Base-by-base conservation (phyloP, 2,329 filamentous ascomycete species). In the Cladophialophora carrionii region DNA sequence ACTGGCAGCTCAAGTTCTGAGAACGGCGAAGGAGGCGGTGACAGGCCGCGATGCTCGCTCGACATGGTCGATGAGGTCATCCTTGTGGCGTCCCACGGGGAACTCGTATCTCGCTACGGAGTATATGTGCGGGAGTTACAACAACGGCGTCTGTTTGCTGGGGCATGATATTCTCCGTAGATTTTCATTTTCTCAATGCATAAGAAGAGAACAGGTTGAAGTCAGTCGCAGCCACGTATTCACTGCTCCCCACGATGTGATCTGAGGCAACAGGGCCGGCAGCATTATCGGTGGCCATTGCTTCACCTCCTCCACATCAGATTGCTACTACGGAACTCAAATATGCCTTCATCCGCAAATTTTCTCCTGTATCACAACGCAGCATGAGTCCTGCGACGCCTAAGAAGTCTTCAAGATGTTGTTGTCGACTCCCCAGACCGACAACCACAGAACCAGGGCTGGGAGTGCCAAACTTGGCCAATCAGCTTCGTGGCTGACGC, bases 1-100 rank as follows among this genome's bases (percentile, higher is more conserved):
- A 58, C 20, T 32, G 66, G 54, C 29, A 61, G 34, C 20, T 63
- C 60, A 24, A 61, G 24, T 43, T 63, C 57, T 22, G 58, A 65
- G 41, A 37, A 52, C 14, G 49, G 52, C 61, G 56, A 57, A 22
- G 43, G 31, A 31, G 48, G 58, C 34, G 57, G 37, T 17, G 51
- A 54, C 26, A 41, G n/a, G 29, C n/a, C 29, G 10, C 48, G 5
- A 52, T 52, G 14, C 20, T 52, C 22, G 10, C 9, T 26, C 20
- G 48, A 12, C 14, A 12, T 22, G 49, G 24, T 32, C 12, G 56
- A 56, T 63, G 64, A 53, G 56, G 56, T 60, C 64, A 66, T 66
- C 41, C 17, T 43, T 43, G 37, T 2, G 17, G 37, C 17, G 17
- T n/a, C n/a, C 17, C 5, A 43, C 6, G 17, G 17, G 1, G 17